Evolutionary conservation across 2,329 filamentous ascomycete species (phyloP).

Genomic region (Pseudocercospora musae): DNA sequence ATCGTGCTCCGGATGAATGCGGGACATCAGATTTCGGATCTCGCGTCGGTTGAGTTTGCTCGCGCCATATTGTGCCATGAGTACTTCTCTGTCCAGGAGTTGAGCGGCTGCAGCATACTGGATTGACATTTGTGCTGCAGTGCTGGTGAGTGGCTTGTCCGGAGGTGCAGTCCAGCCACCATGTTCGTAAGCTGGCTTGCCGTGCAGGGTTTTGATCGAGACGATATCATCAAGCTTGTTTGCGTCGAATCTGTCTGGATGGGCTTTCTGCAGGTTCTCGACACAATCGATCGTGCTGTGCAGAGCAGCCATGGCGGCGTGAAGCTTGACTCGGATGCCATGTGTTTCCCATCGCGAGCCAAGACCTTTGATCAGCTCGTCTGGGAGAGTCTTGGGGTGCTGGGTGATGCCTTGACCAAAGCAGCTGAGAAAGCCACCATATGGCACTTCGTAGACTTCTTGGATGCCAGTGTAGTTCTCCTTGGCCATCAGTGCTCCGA

Average conservation of each 20-base stretch:
- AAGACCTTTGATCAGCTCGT: conserved; percentile 35
- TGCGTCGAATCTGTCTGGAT: conserved; percentile 20
- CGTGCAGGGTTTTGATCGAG: not conserved
- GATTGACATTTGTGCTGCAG: conserved; percentile 13
- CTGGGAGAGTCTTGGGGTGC: conserved; percentile 28
- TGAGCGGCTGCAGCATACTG: conserved; percentile 6
- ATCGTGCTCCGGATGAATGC: conserved; percentile 8
- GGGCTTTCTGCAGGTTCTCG: conserved; percentile 31
- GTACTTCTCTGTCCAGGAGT: conserved; percentile 6
- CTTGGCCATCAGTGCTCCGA: conserved; percentile 40
- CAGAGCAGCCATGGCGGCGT: conserved; percentile 39
- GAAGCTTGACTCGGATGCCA: conserved; percentile 39
- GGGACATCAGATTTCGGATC: conserved; percentile 2
- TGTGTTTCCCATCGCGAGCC: conserved; percentile 39
- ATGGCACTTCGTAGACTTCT: conserved; percentile 41
- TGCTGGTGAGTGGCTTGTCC: conserved; percentile 8
- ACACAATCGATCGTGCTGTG: conserved; percentile 40
- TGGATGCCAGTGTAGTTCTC: conserved; percentile 44
- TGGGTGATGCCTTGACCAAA: conserved; percentile 37
- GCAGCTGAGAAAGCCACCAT: conserved; percentile 43
- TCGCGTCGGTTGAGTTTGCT: conserved; percentile 10
- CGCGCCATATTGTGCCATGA: conserved; percentile 10
- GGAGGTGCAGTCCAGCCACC: conserved; percentile 5
- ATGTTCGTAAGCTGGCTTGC: conserved; percentile 9
- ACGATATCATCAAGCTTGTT: not conserved